These are phyloP conservation scores for Albugo laibachii DNA, from an alignment of 352 stramenopile species.

Conservation along the genomic window DNA sequence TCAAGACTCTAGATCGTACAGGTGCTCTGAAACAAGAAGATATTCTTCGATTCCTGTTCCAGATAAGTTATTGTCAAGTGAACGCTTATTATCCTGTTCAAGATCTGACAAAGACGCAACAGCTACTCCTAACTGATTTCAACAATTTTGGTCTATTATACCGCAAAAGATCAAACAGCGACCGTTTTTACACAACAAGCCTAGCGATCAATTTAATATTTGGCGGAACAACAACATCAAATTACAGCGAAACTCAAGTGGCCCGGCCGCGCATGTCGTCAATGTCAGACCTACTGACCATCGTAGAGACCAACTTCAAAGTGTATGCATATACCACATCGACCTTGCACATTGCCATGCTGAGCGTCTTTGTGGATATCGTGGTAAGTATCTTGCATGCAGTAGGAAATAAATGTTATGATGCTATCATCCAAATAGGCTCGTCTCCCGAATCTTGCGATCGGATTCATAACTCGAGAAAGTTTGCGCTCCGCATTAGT, in stretches of 20 bases:
- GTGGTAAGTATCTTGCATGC: constrained; percentile 12
- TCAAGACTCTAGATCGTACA: constrained; percentile 58
- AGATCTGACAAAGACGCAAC: constrained; percentile 55
- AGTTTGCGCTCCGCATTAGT: constrained; percentile 76
- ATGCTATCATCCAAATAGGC: constrained; percentile 11
- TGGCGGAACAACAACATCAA: constrained; percentile 43
- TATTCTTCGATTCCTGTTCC: constrained; percentile 78
- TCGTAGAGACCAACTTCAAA: constrained; percentile 88
- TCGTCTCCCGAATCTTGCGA: constrained; percentile 79
- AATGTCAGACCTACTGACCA: constrained; percentile 19
- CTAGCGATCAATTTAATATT: constrained; percentile 82
- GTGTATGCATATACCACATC: constrained; percentile 81
- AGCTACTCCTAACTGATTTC: constrained; percentile 62
- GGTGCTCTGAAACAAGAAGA: constrained; percentile 62
- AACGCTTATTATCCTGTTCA: constrained; percentile 65
- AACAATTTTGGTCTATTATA: constrained; percentile 77
- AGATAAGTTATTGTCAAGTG: constrained; percentile 78
- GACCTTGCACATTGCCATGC: constrained; percentile 83
- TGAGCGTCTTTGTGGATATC: constrained; percentile 83
- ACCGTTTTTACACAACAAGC: constrained; percentile 79
- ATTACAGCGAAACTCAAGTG: constrained; percentile 23
- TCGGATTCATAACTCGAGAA: constrained; percentile 81
- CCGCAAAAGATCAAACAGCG: constrained; percentile 23
- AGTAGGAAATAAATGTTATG: not conserved
- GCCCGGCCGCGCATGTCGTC: constrained; percentile 25